Evolutionary conservation across 352 stramenopile genomes (phyloP).

Genomic region (Globisporangium camurandrum): DNA sequence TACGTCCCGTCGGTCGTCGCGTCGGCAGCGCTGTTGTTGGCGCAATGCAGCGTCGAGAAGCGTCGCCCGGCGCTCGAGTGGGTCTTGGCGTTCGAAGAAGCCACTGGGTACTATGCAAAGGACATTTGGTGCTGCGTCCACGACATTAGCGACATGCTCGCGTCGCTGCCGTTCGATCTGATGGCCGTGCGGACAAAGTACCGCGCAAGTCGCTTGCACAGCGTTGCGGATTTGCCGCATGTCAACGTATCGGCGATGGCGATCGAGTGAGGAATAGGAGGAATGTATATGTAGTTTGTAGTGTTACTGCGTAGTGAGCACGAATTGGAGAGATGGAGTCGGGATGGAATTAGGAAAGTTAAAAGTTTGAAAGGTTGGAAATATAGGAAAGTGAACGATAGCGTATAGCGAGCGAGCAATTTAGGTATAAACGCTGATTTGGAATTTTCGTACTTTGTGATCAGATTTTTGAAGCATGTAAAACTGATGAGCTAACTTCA

Average conservation of each 20-base stretch:
- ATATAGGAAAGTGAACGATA: no score
- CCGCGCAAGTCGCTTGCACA: constrained; percentile 13
- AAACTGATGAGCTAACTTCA: no score
- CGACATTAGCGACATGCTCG: constrained; percentile 27
- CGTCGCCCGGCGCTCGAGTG: constrained; percentile 30
- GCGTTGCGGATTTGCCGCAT: constrained; percentile 13
- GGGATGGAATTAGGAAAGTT: no score
- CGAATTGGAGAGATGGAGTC: no score
- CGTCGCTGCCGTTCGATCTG: constrained; percentile 31
- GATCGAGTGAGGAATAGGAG: constrained; percentile 17
- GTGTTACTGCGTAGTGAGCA: no score
- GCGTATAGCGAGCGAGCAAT: no score
- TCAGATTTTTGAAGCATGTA: no score
- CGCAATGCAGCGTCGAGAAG: constrained; percentile 40
- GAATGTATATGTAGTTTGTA: no score
- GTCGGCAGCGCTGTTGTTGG: constrained; percentile 36
- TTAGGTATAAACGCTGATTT: no score
- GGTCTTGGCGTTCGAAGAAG: constrained; percentile 37
- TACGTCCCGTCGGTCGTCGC: constrained; percentile 46
- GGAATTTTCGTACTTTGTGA: no score
- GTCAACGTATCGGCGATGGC: constrained; percentile 10
- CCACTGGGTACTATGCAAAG: constrained; percentile 37
- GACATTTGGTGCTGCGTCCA: constrained; percentile 28
- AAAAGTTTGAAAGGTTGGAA: no score
- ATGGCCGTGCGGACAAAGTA: constrained; percentile 39